Conservation (phyloP, 2,329 filamentous ascomycete genomes). For the Microsporum ferrugineum region DNA sequence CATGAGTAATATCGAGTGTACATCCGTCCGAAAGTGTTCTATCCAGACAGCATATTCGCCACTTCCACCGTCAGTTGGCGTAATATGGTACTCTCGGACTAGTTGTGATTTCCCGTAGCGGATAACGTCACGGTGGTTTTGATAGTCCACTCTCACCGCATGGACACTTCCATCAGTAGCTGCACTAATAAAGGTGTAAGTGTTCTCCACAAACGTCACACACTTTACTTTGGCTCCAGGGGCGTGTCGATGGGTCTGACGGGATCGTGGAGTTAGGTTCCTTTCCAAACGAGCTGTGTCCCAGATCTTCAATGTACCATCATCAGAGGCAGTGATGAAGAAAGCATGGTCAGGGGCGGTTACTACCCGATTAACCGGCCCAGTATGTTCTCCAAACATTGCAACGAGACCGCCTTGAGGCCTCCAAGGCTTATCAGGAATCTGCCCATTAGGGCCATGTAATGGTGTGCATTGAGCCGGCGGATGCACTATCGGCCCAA, state of each 20-base stretch:
- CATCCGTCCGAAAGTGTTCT: constrained; percentile 78
- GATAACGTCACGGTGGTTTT: constrained; percentile 44
- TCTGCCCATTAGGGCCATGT: constrained; percentile 43
- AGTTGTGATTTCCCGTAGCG: constrained; percentile 69
- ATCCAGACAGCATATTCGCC: constrained; percentile 78
- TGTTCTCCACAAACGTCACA: constrained; percentile 84
- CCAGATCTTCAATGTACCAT: constrained; percentile 86
- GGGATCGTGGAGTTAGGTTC: constrained; percentile 76
- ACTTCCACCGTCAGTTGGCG: constrained; percentile 21
- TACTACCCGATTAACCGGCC: constrained; percentile 67
- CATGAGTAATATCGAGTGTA: constrained; percentile 68
- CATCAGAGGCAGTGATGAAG: constrained; percentile 86
- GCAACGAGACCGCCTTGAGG: constrained; percentile 76
- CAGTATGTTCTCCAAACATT: constrained; percentile 77
- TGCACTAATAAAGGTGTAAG: constrained; percentile 84
- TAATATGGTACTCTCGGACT: constrained; percentile 68
- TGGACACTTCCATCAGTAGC: constrained; percentile 83
- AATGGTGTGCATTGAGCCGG: constrained; percentile 45
- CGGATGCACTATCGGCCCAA: constrained; percentile 70
- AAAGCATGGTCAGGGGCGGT: constrained; percentile 85
- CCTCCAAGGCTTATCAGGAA: constrained; percentile 58
- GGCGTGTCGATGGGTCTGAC: constrained; percentile 71
- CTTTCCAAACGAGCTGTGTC: constrained; percentile 81
- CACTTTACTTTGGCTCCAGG: constrained; percentile 62
- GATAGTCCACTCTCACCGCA: constrained; percentile 69